Base-by-base conservation (phyloP, 2,329 filamentous ascomycete genomes). In the Aspergillus sp. region DNA sequence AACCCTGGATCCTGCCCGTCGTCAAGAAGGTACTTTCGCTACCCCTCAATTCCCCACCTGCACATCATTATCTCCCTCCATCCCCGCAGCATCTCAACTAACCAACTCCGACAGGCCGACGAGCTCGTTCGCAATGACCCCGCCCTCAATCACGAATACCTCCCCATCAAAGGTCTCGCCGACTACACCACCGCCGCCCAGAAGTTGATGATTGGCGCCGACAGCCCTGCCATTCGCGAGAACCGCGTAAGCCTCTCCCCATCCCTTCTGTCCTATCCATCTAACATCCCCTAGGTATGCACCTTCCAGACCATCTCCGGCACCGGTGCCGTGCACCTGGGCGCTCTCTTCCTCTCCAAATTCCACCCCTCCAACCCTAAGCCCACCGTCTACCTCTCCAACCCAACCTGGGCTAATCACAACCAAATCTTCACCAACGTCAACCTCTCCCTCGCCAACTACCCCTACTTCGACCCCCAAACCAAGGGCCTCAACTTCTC, bases 371-470 rank as follows among this genome's bases (percentile, higher is more conserved):
- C 72, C 76, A 57, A 75, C 83, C 72, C 84, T 85, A 74, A 86
- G 84, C 72, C 83, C 85, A 73, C 86, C 84, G 86, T 96, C 79
- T 97, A 96, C 84, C 84, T 98, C 77, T 96, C 92, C 72, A 90
- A 90, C 77, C 95, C 95, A 56, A 99, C 95, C 63, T 99, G 95
- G 95, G 92, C 90, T 68, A 99, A 99, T 82, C 95, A 99, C 87
- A 89, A 96, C 82, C 95, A 98, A 79, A 97, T 99, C 83, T 96
- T 99, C 82, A 86, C 83, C 78, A 98, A 98, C 75, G 92, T 97
- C 73, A 84, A 86, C 69, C 83, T 98, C 30, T 81, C 86, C 36
- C 86, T 92, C 70, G 88, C 88, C 68, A 86, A 86, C 66, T 99
- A 99, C 81, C 95, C 94, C 53, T 99, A 99, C 84, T 99, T 96